phyloP scores from a whole-genome alignment of 768 basidiomycete species.

The Leccinum uliginosum region DNA sequence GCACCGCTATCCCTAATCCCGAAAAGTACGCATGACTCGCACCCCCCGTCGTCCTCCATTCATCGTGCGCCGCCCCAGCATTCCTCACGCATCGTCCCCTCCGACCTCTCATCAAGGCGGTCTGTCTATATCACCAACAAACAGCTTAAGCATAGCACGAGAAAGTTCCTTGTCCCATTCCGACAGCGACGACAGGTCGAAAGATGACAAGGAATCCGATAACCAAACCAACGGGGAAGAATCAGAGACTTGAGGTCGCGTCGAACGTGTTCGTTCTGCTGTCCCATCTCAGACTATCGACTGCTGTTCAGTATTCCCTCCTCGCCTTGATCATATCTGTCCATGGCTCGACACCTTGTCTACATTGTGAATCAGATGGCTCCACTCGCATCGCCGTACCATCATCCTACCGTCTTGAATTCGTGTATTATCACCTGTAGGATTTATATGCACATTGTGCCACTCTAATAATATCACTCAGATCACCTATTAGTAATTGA shows the following conservation, averaged over 20 bases:
- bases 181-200: conserved; percentile 15
- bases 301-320: conserved; percentile 20
- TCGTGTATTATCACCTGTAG: conserved; percentile 30
- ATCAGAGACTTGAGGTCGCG: conserved; percentile 13
- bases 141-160: conserved; percentile 60
- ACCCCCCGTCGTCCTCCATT: neutral
- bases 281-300: conserved; percentile 4
- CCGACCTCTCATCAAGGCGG: conserved; percentile 47
- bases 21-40: conserved; percentile 65
- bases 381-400: conserved; percentile 18
- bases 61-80: conserved; percentile 43
- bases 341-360: conserved; percentile 10
- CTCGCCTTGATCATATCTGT: conserved; percentile 22
- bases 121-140: conserved; percentile 74
- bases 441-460: conserved; percentile 16
- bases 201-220: conserved; percentile 15
- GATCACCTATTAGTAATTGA: neutral
- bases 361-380: conserved; percentile 9
- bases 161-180: conserved; percentile 45
- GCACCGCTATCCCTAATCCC: conserved; percentile 97
- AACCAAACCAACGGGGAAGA: conserved; percentile 8
- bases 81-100: conserved; percentile 85
- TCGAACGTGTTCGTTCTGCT: conserved; percentile 2
- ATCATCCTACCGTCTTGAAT: conserved; percentile 20
- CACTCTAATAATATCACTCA: conserved; percentile 19